These are phyloP conservation scores for Melanopsichium pennsylvanicum DNA, from an alignment of 1,284 basidiomycete species.

Conservation along the genomic window DNA sequence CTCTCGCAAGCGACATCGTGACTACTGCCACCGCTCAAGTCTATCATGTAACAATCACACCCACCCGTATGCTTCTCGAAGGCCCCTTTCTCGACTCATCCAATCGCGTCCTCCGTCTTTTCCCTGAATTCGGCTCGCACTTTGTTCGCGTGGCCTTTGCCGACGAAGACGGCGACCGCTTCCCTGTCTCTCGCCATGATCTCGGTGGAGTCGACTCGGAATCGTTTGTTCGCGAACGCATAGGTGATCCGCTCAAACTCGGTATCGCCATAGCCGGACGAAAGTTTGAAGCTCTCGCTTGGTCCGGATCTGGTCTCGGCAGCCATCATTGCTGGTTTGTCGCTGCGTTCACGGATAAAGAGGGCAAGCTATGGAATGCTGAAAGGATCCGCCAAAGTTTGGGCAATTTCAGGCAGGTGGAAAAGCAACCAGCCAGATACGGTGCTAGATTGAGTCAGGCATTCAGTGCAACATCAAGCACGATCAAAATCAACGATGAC, in stretches of 20 bases:
- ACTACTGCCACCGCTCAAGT: conserved; percentile 23
- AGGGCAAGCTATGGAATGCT: conserved; percentile 24
- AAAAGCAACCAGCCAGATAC: conserved; percentile 19
- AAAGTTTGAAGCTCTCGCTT: conserved; percentile 25
- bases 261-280: conserved; percentile 30
- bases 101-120: conserved; percentile 28
- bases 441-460: conserved; percentile 33
- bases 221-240: conserved; percentile 29
- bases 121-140: conserved; percentile 26
- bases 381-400: conserved; percentile 26
- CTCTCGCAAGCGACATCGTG: background rate
- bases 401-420: conserved; percentile 19
- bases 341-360: conserved; percentile 25
- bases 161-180: conserved; percentile 38
- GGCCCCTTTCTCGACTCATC: conserved; percentile 32
- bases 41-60: conserved; percentile 29
- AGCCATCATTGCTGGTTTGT: conserved; percentile 38
- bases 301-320: conserved; percentile 28
- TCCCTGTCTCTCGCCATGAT: conserved; percentile 28
- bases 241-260: conserved; percentile 22
- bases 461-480: conserved; percentile 36
- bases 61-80: conserved; percentile 19
- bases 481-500: conserved; percentile 20
- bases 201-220: conserved; percentile 27
- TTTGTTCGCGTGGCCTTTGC: conserved; percentile 27